These are phyloP conservation scores for Trypanosoma avium DNA, from an alignment of 208 protist genomes.

Conservation along the genomic window DNA sequence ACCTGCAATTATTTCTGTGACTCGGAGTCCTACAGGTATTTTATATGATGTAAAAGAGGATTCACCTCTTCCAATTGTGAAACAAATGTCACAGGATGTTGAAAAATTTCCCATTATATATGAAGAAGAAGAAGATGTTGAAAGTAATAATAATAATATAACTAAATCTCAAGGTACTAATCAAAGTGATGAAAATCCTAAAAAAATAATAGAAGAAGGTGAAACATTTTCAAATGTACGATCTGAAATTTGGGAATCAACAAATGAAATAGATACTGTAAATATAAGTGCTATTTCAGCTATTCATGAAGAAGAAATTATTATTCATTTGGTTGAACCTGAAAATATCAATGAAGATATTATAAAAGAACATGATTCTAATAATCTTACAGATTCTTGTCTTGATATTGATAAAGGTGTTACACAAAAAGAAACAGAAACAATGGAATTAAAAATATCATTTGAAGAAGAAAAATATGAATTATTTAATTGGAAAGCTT, in stretches of 20 bases:
- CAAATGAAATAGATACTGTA: neutral
- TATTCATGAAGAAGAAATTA: conserved; percentile 5
- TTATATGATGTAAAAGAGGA: too few species aligned
- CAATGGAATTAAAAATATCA: too few species aligned
- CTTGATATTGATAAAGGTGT: too few species aligned
- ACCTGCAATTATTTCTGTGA: neutral
- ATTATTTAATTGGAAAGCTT: too few species aligned
- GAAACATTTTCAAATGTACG: neutral
- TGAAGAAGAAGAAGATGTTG: neutral
- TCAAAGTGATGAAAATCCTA: neutral
- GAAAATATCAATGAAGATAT: too few species aligned
- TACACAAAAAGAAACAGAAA: too few species aligned
- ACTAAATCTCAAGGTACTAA: too few species aligned
- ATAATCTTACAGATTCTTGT: too few species aligned
- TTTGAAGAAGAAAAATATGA: too few species aligned
- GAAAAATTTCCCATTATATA: neutral
- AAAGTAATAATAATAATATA: neutral
- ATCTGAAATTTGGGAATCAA: neutral
- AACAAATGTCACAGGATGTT: neutral
- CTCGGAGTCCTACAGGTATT: neutral
- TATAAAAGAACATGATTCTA: too few species aligned
- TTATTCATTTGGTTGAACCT: neutral
- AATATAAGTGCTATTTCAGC: neutral
- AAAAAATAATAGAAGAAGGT: neutral
- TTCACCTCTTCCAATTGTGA: too few species aligned